Evolutionary conservation across 306 rosid species (phyloP).

Genomic region (Malus orientalis): DNA sequence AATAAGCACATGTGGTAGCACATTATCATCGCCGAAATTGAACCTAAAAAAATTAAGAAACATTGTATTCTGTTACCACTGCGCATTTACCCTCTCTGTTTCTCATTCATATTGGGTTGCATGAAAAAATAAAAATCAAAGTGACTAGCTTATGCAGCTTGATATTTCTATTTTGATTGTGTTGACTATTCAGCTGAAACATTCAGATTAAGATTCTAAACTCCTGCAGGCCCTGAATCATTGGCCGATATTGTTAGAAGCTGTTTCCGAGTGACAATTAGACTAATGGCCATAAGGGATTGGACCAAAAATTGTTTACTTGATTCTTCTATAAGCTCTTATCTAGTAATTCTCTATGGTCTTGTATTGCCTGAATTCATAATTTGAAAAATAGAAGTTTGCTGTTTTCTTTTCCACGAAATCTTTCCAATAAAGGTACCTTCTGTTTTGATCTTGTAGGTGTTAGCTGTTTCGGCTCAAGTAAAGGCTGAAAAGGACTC

Average conservation of each 20-base stretch:
- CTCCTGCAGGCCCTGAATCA: background rate
- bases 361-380: background rate
- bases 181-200: background rate
- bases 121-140: background rate
- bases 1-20: constrained; percentile 1
- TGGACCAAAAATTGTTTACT: too few species aligned
- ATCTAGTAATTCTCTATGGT: too few species aligned
- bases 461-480: constrained; percentile 75
- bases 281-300: background rate
- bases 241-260: background rate
- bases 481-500: constrained; percentile 66
- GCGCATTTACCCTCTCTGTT: background rate
- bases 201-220: background rate
- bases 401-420: background rate
- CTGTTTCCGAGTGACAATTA: background rate
- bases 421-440: background rate
- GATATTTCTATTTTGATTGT: background rate
- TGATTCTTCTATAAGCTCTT: too few species aligned
- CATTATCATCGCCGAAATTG: background rate
- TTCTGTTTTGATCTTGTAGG: constrained; percentile 32
- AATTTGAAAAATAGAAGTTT: background rate
- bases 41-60: background rate
- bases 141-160: background rate
- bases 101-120: background rate
- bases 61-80: background rate